These are phyloP conservation scores for Lyophyllum semitale DNA, from an alignment of 768 basidiomycete species.

Conservation along the genomic window DNA sequence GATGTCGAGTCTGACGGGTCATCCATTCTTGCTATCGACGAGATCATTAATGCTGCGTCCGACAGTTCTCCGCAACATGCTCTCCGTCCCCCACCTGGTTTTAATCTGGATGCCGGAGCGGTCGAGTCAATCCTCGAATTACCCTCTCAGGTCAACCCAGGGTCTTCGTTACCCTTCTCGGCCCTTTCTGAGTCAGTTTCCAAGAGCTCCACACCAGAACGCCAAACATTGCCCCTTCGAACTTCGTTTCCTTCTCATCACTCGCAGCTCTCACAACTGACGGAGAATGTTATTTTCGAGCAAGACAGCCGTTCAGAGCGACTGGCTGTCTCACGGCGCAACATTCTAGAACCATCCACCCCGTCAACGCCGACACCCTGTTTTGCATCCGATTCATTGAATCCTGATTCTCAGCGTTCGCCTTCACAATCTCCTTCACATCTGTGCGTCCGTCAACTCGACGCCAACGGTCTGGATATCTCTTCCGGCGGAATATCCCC, in stretches of 20 bases:
- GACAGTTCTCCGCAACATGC: constrained; percentile 5
- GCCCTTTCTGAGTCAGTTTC: not conserved
- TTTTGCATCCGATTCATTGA: not conserved
- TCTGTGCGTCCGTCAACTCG: not conserved
- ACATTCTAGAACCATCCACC: not conserved
- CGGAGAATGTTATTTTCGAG: not conserved
- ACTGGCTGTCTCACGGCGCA: not conserved
- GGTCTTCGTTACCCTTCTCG: not conserved
- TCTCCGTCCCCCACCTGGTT: not conserved
- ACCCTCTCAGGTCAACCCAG: not conserved
- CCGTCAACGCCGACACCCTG: not conserved
- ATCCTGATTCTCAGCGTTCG: not conserved
- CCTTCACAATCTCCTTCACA: not conserved
- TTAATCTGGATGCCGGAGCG: not conserved
- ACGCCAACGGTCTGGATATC: not conserved
- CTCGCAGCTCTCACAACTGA: not conserved
- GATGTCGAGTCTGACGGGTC: constrained; percentile 3
- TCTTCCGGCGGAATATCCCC: not conserved
- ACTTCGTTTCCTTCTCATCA: not conserved
- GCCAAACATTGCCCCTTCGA: not conserved
- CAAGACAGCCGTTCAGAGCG: not conserved
- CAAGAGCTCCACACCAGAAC: not conserved
- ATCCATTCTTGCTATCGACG: constrained; percentile 1
- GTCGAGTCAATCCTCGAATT: not conserved
- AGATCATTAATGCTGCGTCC: not conserved